Conservation (phyloP, 331 rosid species). For the Malus hybrid region DNA sequence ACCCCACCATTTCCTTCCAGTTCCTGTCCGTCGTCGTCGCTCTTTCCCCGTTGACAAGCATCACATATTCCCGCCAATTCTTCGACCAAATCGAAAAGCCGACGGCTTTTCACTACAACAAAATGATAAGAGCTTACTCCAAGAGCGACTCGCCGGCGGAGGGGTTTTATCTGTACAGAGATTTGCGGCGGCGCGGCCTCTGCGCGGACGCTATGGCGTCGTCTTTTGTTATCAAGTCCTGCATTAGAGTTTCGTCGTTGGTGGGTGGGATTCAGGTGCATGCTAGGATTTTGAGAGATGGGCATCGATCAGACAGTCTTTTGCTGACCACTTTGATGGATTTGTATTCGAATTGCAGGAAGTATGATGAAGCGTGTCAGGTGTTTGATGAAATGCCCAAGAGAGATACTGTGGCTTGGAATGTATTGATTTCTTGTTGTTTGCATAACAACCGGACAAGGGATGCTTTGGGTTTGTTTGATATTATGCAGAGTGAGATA, state of each 20-base stretch:
- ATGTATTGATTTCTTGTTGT: slow-evolving; percentile 71
- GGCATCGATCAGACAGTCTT: slow-evolving; percentile 49
- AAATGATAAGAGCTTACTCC: slow-evolving; percentile 61
- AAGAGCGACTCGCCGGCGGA: slow-evolving; percentile 39
- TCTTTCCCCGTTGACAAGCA: slow-evolving; percentile 39
- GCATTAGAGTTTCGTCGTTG: slow-evolving; percentile 38
- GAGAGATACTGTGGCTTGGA: slow-evolving; percentile 76
- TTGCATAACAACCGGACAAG: slow-evolving; percentile 51
- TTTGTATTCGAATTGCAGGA: slow-evolving; percentile 50
- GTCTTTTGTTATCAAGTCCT: slow-evolving; percentile 53
- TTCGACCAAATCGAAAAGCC: slow-evolving; percentile 37
- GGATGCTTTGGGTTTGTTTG: slow-evolving; percentile 66
- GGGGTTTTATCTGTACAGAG: slow-evolving; percentile 46
- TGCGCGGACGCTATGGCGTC: slow-evolving; percentile 44
- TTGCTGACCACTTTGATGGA: slow-evolving; percentile 66
- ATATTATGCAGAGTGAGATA: slow-evolving; percentile 47
- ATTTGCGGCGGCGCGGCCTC: slow-evolving; percentile 43
- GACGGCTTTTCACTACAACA: slow-evolving; percentile 42
- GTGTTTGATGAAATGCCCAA: slow-evolving; percentile 61
- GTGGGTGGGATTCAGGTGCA: slow-evolving; percentile 65
- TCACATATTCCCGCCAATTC: slow-evolving; percentile 47
- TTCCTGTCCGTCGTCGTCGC: slow-evolving; percentile 53
- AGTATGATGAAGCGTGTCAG: slow-evolving; percentile 44
- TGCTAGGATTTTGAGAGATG: slow-evolving; percentile 52
- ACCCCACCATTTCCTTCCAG: slow-evolving; percentile 39